Percentiles rank a stretch among this genome's conserved stretches.
phyloP scores from a whole-genome alignment of 257 asterid species.

The Forsythia suspensa region DNA sequence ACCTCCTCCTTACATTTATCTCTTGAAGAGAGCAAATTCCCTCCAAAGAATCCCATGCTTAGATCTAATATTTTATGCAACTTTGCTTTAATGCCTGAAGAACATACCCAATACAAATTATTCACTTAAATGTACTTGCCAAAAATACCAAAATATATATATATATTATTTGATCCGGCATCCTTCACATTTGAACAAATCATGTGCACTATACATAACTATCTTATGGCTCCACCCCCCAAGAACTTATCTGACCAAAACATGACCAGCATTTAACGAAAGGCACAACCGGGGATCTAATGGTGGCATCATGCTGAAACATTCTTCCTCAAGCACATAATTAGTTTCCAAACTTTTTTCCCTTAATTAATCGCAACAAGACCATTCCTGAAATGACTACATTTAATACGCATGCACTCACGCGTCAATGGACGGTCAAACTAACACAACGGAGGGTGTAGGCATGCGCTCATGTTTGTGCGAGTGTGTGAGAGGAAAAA shows the following conservation, averaged over 20 bases:
- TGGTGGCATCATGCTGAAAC: background rate
- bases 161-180: background rate
- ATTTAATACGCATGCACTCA: background rate
- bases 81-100: background rate
- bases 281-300: no score
- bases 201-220: background rate
- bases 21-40: background rate
- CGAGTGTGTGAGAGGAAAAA: background rate
- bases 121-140: background rate
- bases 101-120: background rate
- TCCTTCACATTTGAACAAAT: background rate
- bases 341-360: background rate
- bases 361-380: background rate
- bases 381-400: background rate
- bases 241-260: background rate
- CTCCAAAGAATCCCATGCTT: background rate
- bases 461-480: background rate
- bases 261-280: no score
- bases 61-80: background rate
- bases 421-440: background rate
- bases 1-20: background rate
- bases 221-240: background rate
- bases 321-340: background rate
- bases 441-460: background rate
- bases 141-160: background rate